These are phyloP conservation scores for Kodamaea laetipori DNA, from an alignment of 805 yeast genomes.

Conservation along the genomic window DNA sequence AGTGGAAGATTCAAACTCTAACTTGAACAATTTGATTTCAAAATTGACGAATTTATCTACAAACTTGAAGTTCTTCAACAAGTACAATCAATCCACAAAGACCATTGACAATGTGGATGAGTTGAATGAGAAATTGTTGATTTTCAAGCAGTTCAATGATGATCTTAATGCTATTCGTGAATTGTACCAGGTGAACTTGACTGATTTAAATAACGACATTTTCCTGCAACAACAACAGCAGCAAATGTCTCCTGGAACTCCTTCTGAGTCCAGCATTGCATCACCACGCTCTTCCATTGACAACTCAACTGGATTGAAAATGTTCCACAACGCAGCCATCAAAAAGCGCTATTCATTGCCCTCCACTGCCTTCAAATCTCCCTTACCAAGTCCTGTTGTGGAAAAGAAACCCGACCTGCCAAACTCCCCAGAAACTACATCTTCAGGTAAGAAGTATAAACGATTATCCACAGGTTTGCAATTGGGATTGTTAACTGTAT, in stretches of 20 bases:
- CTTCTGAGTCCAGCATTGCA: slow-evolving; percentile 11
- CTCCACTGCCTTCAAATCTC: slow-evolving; percentile 3
- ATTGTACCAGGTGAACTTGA: slow-evolving; percentile 31
- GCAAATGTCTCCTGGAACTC: slow-evolving; percentile 14
- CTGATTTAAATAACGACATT: slow-evolving; percentile 27
- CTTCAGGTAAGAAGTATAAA: slow-evolving; percentile 28
- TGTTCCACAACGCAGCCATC: slow-evolving; percentile 35
- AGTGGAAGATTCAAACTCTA: slow-evolving; percentile 13
- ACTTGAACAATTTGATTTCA: slow-evolving; percentile 29
- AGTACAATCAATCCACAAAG: slow-evolving; percentile 37
- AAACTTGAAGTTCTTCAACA: slow-evolving; percentile 39
- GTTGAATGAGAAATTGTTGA: slow-evolving; percentile 37
- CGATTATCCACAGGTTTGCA: slow-evolving; percentile 41
- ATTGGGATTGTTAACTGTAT: slow-evolving; percentile 40
- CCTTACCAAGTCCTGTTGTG: slow-evolving; percentile 6
- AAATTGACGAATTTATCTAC: slow-evolving; percentile 35
- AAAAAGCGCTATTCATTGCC: slow-evolving; percentile 31
- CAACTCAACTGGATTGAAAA: slow-evolving; percentile 25
- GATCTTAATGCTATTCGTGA: slow-evolving; percentile 33
- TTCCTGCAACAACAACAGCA: slow-evolving; percentile 7
- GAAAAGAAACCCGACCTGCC: background rate
- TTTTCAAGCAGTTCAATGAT: slow-evolving; percentile 37
- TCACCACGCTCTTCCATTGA: slow-evolving; percentile 14
- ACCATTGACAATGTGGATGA: slow-evolving; percentile 31
- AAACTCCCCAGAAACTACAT: slow-evolving; percentile 12